Evolutionary conservation across 2,329 filamentous ascomycete species (phyloP).

Genomic region (Calonectria montana): DNA sequence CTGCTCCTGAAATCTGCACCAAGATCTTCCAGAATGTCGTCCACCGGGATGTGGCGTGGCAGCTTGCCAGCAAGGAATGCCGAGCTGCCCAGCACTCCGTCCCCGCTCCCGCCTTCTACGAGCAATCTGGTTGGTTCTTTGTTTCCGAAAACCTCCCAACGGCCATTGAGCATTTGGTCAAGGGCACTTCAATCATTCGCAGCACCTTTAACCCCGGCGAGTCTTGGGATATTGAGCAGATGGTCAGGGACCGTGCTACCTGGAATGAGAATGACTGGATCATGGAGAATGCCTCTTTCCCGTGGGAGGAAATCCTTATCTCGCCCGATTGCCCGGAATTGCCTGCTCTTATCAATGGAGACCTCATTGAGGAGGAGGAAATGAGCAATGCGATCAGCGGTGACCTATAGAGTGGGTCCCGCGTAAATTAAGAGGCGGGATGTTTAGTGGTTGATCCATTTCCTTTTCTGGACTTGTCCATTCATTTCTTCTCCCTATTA

Average conservation of each 20-base stretch:
- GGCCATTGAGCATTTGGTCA: not conserved
- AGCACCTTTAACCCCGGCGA: not conserved
- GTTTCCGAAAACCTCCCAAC: not conserved
- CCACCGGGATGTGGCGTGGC: not conserved
- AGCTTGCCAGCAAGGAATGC: not conserved
- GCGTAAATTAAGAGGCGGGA: not conserved
- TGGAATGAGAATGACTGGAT: conserved; percentile 1
- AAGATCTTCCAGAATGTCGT: not conserved
- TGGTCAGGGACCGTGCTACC: not conserved
- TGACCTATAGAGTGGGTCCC: not conserved
- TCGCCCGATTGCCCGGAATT: not conserved
- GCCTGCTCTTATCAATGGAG: not conserved
- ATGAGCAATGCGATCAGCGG: not conserved
- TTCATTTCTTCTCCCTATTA: not conserved
- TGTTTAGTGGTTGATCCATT: not conserved
- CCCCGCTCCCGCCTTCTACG: not conserved
- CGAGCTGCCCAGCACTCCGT: not conserved
- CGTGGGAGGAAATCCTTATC: not conserved
- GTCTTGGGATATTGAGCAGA: not conserved
- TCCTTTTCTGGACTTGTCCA: not conserved
- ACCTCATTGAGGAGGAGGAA: not conserved
- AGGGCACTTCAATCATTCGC: not conserved
- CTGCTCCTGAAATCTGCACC: not conserved
- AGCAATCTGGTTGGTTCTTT: not conserved
- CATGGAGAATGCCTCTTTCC: not conserved